These are phyloP conservation scores for Globisporangium orthogonon DNA, from an alignment of 352 stramenopile species.

Conservation along the genomic window DNA sequence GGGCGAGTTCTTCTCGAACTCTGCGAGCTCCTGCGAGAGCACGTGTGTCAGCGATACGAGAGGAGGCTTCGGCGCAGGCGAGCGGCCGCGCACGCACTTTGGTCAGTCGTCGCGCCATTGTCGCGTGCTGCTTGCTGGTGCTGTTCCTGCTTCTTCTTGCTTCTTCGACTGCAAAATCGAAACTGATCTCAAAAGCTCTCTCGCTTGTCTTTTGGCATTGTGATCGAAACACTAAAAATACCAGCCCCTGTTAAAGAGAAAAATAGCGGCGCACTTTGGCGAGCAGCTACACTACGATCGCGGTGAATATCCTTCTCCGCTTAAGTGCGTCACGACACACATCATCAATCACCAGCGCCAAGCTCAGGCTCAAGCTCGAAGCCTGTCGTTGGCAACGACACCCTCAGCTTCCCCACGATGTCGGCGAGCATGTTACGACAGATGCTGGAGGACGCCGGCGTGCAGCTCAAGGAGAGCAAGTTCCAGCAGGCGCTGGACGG, in stretches of 20 bases:
- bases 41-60: background rate
- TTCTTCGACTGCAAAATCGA: constrained; percentile 4
- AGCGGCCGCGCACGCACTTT: constrained; percentile 37
- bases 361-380: too few species aligned
- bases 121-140: background rate
- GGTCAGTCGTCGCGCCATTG: constrained; percentile 76
- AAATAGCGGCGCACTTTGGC: too few species aligned
- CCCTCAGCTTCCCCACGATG: constrained; percentile 20
- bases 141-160: constrained; percentile 2
- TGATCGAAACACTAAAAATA: background rate
- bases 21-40: constrained; percentile 61
- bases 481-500: constrained; percentile 69
- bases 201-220: too few species aligned
- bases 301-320: too few species aligned
- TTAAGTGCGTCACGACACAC: too few species aligned
- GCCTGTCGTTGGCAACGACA: too few species aligned
- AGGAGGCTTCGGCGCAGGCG: background rate
- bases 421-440: constrained; percentile 60
- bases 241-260: too few species aligned
- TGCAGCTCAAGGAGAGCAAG: constrained; percentile 61
- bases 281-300: too few species aligned
- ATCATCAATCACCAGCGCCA: too few species aligned
- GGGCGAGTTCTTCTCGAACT: constrained; percentile 87
- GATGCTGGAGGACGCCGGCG: constrained; percentile 73
- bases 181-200: constrained; percentile 7